Conservation (phyloP, 768 basidiomycete genomes). For the Amanita polypyramis region DNA sequence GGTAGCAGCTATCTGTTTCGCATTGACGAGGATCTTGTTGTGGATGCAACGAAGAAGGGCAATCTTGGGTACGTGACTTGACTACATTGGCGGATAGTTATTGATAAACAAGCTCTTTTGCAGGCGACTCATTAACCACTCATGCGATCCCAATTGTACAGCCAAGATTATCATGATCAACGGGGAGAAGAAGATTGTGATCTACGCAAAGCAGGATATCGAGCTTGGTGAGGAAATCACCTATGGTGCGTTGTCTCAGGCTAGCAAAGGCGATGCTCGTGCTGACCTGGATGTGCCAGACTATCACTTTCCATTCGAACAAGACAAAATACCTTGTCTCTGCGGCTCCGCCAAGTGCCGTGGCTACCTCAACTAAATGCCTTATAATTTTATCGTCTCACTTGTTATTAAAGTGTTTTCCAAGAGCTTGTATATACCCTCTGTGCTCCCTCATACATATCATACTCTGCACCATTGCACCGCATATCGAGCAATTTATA, state of each 20-base stretch:
- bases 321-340: conserved; percentile 92
- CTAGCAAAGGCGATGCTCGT: conserved; percentile 1
- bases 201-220: conserved; percentile 95
- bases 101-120: conserved; percentile 6
- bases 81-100: conserved; percentile 8
- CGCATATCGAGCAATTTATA: conserved; percentile 1
- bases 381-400: conserved; percentile 18
- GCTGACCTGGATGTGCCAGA: conserved; percentile 33
- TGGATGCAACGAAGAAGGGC: conserved; percentile 98
- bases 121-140: conserved; percentile 97
- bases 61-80: conserved; percentile 77
- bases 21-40: conserved; percentile 95
- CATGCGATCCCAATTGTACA: conserved; percentile 90
- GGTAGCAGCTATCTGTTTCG: conserved; percentile 97
- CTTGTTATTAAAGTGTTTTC: conserved; percentile 7
- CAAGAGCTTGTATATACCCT: conserved; percentile 5
- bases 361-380: conserved; percentile 85
- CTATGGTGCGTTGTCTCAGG: conserved; percentile 51
- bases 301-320: conserved; percentile 99
- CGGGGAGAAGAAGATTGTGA: conserved; percentile 96
- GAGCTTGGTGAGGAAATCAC: conserved; percentile 97
- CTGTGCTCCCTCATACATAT: not conserved
- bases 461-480: conserved; percentile 3
- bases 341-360: conserved; percentile 88
- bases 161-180: conserved; percentile 88